Percentiles rank a stretch among this genome's conserved stretches.
phyloP scores from a whole-genome alignment of 768 basidiomycete genomes.

The Boletellus emodensis region DNA sequence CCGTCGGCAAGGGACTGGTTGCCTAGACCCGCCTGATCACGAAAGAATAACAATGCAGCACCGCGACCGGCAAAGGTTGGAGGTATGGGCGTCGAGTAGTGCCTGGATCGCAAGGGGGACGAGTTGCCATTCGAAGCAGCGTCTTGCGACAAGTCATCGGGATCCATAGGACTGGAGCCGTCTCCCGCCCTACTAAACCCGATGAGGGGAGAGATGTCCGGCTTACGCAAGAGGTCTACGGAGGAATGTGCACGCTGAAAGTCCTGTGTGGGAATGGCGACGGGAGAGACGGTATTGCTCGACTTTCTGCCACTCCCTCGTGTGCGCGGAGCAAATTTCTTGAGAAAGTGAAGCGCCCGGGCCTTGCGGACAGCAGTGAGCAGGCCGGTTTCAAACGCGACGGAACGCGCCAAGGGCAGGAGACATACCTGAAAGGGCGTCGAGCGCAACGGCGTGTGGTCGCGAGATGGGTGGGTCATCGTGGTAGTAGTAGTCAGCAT shows the following conservation, averaged over 20 bases:
- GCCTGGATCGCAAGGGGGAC: slow-evolving; percentile 16
- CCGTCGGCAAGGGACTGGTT: background rate
- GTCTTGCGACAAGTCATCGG: slow-evolving; percentile 31
- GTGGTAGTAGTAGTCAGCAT: slow-evolving; percentile 12
- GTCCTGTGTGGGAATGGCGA: slow-evolving; percentile 20
- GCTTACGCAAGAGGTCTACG: slow-evolving; percentile 30
- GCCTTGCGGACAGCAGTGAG: slow-evolving; percentile 11
- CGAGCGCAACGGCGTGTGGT: slow-evolving; percentile 22
- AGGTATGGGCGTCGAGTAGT: slow-evolving; percentile 17
- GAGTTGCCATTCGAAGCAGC: slow-evolving; percentile 24
- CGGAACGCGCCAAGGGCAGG: background rate
- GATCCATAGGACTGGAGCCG: slow-evolving; percentile 24
- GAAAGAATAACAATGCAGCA: slow-evolving; percentile 11
- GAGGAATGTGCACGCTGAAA: slow-evolving; percentile 32
- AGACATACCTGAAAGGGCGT: slow-evolving; percentile 28
- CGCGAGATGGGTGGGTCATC: slow-evolving; percentile 26
- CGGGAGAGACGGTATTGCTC: slow-evolving; percentile 25
- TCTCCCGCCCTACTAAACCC: slow-evolving; percentile 22
- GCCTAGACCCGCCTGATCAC: slow-evolving; percentile 2
- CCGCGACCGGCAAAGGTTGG: slow-evolving; percentile 12
- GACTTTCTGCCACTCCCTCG: slow-evolving; percentile 30
- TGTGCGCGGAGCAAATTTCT: slow-evolving; percentile 33
- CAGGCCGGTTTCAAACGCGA: slow-evolving; percentile 14
- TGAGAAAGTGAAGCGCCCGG: slow-evolving; percentile 39
- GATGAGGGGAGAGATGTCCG: slow-evolving; percentile 22